Percentiles rank a stretch among this genome's conserved stretches.
Conservation (phyloP, 2,329 filamentous ascomycete species). For the Acephala macrosclerotiorum region DNA sequence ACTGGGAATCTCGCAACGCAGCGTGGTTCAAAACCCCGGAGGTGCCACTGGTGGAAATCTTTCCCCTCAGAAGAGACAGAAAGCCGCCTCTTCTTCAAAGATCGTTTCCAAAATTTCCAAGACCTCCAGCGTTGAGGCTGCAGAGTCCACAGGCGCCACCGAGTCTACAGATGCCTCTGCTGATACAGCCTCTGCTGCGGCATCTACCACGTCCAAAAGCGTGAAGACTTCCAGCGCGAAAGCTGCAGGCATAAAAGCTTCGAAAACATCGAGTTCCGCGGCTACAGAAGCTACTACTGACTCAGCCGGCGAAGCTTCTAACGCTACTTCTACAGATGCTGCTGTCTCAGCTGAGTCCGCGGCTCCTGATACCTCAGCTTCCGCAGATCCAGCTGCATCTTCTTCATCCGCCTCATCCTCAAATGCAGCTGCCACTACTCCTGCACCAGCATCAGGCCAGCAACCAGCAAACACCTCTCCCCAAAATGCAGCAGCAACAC, state of each 20-base stretch:
- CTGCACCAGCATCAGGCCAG: not conserved
- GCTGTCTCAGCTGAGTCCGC: constrained; percentile 4
- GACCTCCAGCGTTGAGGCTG: not conserved
- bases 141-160: not conserved
- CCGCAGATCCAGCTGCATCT: constrained; percentile 5
- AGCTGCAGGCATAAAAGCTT: not conserved
- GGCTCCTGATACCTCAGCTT: not conserved
- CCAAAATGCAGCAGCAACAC: constrained; percentile 25
- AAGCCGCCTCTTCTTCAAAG: constrained; percentile 6
- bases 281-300: not conserved
- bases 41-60: constrained; percentile 24
- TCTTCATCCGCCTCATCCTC: not conserved
- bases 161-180: not conserved
- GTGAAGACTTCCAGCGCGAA: not conserved
- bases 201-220: not conserved
- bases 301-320: not conserved
- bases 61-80: constrained; percentile 16
- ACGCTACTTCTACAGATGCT: not conserved
- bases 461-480: constrained; percentile 2
- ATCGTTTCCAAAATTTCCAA: not conserved
- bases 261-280: not conserved
- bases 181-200: not conserved
- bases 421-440: not conserved
- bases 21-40: constrained; percentile 27
- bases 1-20: constrained; percentile 25